Conservation (phyloP, 805 yeast genomes). For the Hanseniaspora guilliermondii region DNA sequence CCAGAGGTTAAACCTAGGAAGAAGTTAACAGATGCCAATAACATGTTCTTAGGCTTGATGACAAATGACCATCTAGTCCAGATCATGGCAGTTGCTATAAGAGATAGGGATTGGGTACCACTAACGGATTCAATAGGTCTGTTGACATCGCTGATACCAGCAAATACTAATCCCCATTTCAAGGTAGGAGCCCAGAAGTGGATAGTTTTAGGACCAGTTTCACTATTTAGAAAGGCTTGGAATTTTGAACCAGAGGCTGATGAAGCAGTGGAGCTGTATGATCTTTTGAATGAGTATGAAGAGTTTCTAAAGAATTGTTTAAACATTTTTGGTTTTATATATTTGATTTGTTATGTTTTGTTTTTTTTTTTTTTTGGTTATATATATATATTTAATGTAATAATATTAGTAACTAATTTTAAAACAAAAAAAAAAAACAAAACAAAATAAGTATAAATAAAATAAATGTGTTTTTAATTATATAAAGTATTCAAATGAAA, state of each 20-base stretch:
- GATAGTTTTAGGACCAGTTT: conserved; percentile 93
- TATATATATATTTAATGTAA: too few relatives aligned
- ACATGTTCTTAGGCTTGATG: conserved; percentile 72
- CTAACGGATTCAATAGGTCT: conserved; percentile 88
- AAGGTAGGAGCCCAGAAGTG: conserved; percentile 84
- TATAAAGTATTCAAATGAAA: too few relatives aligned
- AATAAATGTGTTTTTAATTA: too few relatives aligned
- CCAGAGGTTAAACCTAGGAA: conserved; percentile 87
- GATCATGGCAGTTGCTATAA: conserved; percentile 80
- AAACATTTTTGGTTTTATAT: not conserved
- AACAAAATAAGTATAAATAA: too few relatives aligned
- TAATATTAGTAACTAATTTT: too few relatives aligned
- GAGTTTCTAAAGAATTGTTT: conserved; percentile 8
- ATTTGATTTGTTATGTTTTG: not conserved
- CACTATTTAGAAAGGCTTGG: conserved; percentile 61
- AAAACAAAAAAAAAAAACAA: too few relatives aligned
- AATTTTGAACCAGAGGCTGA: conserved; percentile 34
- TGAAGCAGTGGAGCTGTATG: conserved; percentile 4
- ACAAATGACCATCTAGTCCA: conserved; percentile 99
- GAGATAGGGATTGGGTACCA: conserved; percentile 56
- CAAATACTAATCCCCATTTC: conserved; percentile 81
- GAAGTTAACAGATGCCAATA: conserved; percentile 87
- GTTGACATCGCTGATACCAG: conserved; percentile 74
- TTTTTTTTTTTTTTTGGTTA: not conserved
- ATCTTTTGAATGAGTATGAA: conserved; percentile 3